Evolutionary conservation across 23 red algal species (phyloP).

Genomic region (Agarophyton chilense): DNA sequence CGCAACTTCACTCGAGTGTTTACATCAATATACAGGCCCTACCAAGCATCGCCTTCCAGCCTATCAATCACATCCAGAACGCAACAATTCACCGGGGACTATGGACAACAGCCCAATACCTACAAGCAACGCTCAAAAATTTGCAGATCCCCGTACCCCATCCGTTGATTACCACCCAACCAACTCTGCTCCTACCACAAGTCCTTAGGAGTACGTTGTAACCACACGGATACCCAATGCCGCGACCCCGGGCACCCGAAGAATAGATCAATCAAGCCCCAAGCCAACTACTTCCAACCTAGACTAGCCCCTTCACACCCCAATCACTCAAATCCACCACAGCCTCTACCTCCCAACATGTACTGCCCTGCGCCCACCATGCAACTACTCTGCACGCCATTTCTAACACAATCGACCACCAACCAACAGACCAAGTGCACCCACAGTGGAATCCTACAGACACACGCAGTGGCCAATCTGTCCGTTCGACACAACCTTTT

Average conservation of each 20-base stretch:
- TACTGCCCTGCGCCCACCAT: neutral
- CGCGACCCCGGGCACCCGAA: constrained; percentile 4
- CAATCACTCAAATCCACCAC: neutral
- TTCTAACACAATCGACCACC: neutral
- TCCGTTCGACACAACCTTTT: neutral
- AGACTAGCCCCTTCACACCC: neutral
- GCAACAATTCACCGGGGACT: constrained; percentile 18
- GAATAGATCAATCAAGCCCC: neutral
- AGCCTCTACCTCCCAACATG: neutral
- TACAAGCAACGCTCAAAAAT: neutral
- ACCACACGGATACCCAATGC: constrained; percentile 17
- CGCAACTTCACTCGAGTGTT: too few species aligned
- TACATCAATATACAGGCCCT: too few species aligned
- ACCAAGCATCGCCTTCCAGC: too few species aligned
- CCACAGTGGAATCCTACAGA: neutral
- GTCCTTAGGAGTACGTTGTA: neutral
- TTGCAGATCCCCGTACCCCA: neutral
- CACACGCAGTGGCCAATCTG: neutral
- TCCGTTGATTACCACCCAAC: neutral
- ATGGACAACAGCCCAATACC: neutral
- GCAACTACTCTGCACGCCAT: neutral
- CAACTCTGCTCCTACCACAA: neutral
- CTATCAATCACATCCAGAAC: too few species aligned
- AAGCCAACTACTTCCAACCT: neutral
- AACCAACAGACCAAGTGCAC: neutral